Conservation (phyloP, 805 yeast genomes). For the Metschnikowia kunwiensis region DNA sequence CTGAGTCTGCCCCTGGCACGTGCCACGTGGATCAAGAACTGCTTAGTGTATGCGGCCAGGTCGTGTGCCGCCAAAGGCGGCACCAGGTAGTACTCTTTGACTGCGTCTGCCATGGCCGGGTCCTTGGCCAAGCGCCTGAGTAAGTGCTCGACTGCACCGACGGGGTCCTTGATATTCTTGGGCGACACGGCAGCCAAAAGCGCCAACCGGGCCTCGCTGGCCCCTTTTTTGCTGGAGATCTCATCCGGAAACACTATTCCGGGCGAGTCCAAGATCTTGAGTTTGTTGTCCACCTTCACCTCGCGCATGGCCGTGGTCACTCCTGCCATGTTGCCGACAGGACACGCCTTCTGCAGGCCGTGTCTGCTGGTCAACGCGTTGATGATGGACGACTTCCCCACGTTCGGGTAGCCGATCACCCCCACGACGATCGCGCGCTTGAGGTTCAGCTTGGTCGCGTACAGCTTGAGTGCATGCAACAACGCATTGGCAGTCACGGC, state of each 20-base stretch:
- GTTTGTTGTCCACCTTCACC: slow-evolving; percentile 85
- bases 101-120: slow-evolving; percentile 71
- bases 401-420: slow-evolving; percentile 96
- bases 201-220: slow-evolving; percentile 75
- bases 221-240: slow-evolving; percentile 36
- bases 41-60: slow-evolving; percentile 76
- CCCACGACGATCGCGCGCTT: slow-evolving; percentile 91
- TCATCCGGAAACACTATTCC: slow-evolving; percentile 94
- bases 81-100: slow-evolving; percentile 68
- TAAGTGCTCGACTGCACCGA: slow-evolving; percentile 72
- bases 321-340: slow-evolving; percentile 97
- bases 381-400: slow-evolving; percentile 92
- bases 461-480: slow-evolving; percentile 78
- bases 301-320: slow-evolving; percentile 90
- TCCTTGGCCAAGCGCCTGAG: slow-evolving; percentile 73
- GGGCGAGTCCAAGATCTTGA: slow-evolving; percentile 90
- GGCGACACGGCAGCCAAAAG: slow-evolving; percentile 87
- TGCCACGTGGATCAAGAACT: slow-evolving; percentile 87
- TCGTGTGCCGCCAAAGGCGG: slow-evolving; percentile 76
- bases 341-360: slow-evolving; percentile 75
- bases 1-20: slow-evolving; percentile 90
- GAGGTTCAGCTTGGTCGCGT: slow-evolving; percentile 76
- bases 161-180: slow-evolving; percentile 79
- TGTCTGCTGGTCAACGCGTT: slow-evolving; percentile 84
- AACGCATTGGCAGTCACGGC: slow-evolving; percentile 69